Conservation (phyloP, 805 yeast genomes). For the Kodamaea nitidulidarum region DNA sequence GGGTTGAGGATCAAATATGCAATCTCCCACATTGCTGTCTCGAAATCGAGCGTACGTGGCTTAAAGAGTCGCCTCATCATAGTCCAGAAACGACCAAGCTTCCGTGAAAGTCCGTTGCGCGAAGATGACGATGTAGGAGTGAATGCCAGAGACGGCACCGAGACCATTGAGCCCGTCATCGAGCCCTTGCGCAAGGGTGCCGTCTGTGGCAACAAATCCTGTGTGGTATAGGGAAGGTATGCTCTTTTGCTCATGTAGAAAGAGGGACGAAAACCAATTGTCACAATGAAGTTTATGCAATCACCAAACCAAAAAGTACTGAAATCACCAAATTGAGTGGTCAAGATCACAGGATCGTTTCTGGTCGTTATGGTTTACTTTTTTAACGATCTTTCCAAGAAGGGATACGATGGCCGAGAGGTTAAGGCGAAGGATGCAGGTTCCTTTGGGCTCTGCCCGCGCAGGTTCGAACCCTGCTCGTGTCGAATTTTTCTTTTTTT, state of each 20-base stretch:
- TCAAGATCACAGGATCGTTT: neutral
- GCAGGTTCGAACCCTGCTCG: constrained; percentile 79
- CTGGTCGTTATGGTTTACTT: neutral
- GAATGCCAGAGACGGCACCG: constrained; percentile 14
- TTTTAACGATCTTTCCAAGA: neutral
- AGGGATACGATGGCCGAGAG: constrained; percentile 64
- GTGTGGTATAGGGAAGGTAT: constrained; percentile 40
- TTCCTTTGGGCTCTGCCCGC: constrained; percentile 73
- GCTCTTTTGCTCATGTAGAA: constrained; percentile 33
- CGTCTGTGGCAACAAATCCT: constrained; percentile 37
- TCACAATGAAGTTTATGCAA: too few species aligned
- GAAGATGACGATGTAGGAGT: constrained; percentile 7
- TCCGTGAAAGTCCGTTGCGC: constrained; percentile 6
- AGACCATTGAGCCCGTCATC: constrained; percentile 16
- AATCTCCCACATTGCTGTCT: constrained; percentile 91
- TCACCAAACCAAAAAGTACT: neutral
- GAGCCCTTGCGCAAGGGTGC: constrained; percentile 12
- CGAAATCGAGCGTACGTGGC: constrained; percentile 84
- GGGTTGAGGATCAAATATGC: constrained; percentile 70
- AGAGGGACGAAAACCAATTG: too few species aligned
- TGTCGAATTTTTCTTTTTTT: constrained; percentile 46
- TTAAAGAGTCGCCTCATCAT: constrained; percentile 43
- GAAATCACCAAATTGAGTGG: too few species aligned
- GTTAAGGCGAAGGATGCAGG: constrained; percentile 77
- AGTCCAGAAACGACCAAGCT: constrained; percentile 22